Percentiles rank a stretch among this genome's conserved stretches.
phyloP scores from a whole-genome alignment of 1,139 yeast genomes.

The Zhuliangozyma blackwelliae region DNA sequence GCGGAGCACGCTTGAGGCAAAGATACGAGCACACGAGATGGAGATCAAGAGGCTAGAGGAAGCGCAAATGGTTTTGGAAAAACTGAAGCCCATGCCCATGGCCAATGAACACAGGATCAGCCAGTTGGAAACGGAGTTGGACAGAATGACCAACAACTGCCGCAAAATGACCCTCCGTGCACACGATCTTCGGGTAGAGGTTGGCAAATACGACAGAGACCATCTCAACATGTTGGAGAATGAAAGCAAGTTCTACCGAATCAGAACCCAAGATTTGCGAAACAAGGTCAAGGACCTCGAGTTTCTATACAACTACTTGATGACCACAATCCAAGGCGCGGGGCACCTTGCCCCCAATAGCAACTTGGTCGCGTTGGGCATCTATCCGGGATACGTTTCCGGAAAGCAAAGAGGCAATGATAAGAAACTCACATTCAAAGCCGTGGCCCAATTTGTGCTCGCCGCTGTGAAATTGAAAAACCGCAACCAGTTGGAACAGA shows the following conservation, averaged over 20 bases:
- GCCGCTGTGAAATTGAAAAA: constrained; percentile 45
- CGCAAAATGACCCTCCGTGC: constrained; percentile 5
- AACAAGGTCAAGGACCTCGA: constrained; percentile 45
- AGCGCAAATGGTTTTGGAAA: no score
- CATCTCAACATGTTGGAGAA: constrained; percentile 10
- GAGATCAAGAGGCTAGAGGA: no score
- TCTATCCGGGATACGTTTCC: constrained; percentile 39
- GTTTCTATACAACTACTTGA: constrained; percentile 47
- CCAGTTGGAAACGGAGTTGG: constrained; percentile 4
- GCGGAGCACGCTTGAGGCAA: background rate
- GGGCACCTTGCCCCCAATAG: constrained; percentile 31
- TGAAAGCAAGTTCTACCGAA: constrained; percentile 34
- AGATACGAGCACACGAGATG: no score
- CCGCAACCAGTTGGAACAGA: background rate
- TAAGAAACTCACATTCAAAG: constrained; percentile 26
- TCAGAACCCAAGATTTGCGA: constrained; percentile 34
- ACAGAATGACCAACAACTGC: constrained; percentile 6
- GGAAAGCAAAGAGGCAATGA: constrained; percentile 4
- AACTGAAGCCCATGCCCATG: no score
- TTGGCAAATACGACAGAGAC: constrained; percentile 2
- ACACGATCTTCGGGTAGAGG: background rate
- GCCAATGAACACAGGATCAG: no score
- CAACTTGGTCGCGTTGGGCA: constrained; percentile 44
- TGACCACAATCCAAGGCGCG: constrained; percentile 43
- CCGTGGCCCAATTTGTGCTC: constrained; percentile 49